phyloP scores from a whole-genome alignment of 139 green algal species.

The Parachlorella kessleri region DNA sequence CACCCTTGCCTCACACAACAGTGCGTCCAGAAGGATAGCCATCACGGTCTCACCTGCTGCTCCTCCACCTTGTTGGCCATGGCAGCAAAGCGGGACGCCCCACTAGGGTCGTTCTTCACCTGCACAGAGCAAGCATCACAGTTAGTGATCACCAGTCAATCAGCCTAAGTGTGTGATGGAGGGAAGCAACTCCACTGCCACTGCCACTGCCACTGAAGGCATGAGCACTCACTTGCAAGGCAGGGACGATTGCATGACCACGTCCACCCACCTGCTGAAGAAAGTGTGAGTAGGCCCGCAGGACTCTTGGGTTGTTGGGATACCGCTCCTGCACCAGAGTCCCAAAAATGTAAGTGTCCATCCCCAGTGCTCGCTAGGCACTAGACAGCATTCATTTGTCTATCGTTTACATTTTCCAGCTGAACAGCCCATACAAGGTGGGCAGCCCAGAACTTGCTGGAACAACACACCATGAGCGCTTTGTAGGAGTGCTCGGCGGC shows the following conservation, averaged over 20 bases:
- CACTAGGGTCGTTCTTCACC: conserved; percentile 13
- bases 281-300: conserved; percentile 12
- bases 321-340: background rate
- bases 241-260: too few relatives aligned
- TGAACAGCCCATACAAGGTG: too few relatives aligned
- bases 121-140: background rate
- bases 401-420: too few relatives aligned
- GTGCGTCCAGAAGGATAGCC: background rate
- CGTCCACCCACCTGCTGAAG: background rate
- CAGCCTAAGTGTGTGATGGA: too few relatives aligned
- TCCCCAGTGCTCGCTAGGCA: too few relatives aligned
- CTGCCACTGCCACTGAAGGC: too few relatives aligned
- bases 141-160: too few relatives aligned
- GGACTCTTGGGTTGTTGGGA: conserved; percentile 13
- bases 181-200: too few relatives aligned
- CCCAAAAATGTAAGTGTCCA: too few relatives aligned
- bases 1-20: background rate
- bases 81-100: background rate
- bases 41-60: background rate
- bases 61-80: background rate
- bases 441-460: too few relatives aligned
- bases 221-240: too few relatives aligned
- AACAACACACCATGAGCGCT: conserved; percentile 1
- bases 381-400: too few relatives aligned
- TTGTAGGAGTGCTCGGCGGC: conserved; percentile 4